phyloP scores from a whole-genome alignment of 805 yeast species.

The Wickerhamiella alocasiicola region DNA sequence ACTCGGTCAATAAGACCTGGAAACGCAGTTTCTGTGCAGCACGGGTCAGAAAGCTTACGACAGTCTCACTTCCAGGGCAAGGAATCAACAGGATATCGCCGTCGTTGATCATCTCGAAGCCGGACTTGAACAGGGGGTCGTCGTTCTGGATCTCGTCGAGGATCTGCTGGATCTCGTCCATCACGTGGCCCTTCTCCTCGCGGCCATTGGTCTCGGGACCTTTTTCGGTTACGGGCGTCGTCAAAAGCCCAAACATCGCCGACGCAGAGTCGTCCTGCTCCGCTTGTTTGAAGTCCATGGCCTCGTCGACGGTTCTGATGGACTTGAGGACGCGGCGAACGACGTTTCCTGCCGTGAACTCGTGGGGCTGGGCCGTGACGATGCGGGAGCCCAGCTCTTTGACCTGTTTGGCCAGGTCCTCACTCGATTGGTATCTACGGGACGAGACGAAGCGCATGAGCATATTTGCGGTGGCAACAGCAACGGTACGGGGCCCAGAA shows the following conservation, averaged over 20 bases:
- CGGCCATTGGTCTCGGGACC: constrained; percentile 35
- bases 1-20: constrained; percentile 78
- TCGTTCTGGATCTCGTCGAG: constrained; percentile 84
- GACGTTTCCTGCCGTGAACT: constrained; percentile 79
- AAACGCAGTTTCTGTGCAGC: constrained; percentile 85
- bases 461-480: constrained; percentile 76
- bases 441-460: constrained; percentile 79
- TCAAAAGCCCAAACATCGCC: constrained; percentile 76
- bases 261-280: constrained; percentile 14
- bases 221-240: constrained; percentile 30
- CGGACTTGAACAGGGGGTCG: constrained; percentile 82
- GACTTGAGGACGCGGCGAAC: constrained; percentile 78
- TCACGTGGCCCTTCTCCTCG: constrained; percentile 60
- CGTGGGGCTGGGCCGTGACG: constrained; percentile 71
- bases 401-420: constrained; percentile 57
- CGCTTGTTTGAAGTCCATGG: constrained; percentile 12
- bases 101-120: constrained; percentile 88
- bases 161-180: constrained; percentile 84
- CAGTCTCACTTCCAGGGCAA: constrained; percentile 88
- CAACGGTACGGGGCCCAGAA: constrained; percentile 67
- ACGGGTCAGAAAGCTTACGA: constrained; percentile 68
- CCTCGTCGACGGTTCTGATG: constrained; percentile 74
- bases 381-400: constrained; percentile 60
- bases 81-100: constrained; percentile 62
- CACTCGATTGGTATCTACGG: constrained; percentile 73